phyloP scores from a whole-genome alignment of 768 basidiomycete species.

The Kwoniella bestiolae region DNA sequence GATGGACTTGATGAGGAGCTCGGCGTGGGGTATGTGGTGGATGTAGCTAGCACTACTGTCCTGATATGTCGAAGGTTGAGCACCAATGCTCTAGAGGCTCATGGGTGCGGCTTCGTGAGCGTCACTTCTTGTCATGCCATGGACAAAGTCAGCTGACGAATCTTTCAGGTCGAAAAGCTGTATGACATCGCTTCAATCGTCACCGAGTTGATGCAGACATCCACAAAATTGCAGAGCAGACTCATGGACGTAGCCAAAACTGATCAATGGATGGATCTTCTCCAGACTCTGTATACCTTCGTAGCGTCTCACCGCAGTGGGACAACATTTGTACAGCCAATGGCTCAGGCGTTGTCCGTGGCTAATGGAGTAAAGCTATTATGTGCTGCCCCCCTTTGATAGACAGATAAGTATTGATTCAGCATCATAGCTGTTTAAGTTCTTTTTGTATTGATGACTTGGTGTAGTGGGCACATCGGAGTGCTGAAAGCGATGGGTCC shows the following conservation, averaged over 20 bases:
- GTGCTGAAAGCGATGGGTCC: too few relatives aligned
- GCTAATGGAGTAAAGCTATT: background rate
- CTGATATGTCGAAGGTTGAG: conserved; percentile 30
- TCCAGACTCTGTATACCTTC: conserved; percentile 23
- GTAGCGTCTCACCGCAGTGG: conserved; percentile 21
- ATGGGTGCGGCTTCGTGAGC: conserved; percentile 47
- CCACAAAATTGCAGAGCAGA: conserved; percentile 1
- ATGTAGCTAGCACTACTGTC: conserved; percentile 30
- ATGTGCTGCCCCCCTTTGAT: background rate
- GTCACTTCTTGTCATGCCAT: too few relatives aligned
- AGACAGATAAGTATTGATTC: too few relatives aligned
- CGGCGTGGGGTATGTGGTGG: conserved; percentile 29
- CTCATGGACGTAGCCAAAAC: conserved; percentile 11
- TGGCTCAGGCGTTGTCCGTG: background rate
- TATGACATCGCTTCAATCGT: conserved; percentile 38
- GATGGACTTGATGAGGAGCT: conserved; percentile 21
- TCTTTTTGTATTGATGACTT: too few relatives aligned
- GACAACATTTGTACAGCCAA: background rate
- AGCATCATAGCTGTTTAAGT: too few relatives aligned
- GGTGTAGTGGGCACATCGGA: too few relatives aligned
- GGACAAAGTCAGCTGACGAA: background rate
- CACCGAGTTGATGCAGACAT: conserved; percentile 26
- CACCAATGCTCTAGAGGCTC: conserved; percentile 35
- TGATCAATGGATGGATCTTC: conserved; percentile 18
- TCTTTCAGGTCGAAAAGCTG: conserved; percentile 40